A percentile compares a stretch with the other conserved stretches of the same genome.
Evolutionary conservation across 2,329 filamentous ascomycete genomes (phyloP).

Genomic region (Pestalotiopsis sp.): DNA sequence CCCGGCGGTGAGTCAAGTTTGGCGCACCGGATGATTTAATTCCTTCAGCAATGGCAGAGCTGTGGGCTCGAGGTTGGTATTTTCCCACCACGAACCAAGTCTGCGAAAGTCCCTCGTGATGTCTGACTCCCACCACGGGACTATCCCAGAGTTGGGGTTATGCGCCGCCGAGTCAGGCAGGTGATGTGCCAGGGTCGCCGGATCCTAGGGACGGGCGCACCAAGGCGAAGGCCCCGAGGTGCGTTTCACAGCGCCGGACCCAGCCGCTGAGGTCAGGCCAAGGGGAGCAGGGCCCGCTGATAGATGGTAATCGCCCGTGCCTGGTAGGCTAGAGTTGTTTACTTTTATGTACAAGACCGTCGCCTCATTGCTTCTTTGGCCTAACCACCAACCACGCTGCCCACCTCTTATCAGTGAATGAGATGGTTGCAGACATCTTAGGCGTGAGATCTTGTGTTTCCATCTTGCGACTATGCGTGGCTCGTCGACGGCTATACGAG

Average conservation of each 20-base stretch:
- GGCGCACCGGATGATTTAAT: not conserved
- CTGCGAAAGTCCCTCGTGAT: conserved; percentile 12
- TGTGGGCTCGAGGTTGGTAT: not conserved
- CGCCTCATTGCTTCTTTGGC: not conserved
- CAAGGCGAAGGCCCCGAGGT: not conserved
- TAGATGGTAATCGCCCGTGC: not conserved
- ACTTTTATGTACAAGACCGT: not conserved
- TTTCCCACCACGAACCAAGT: not conserved
- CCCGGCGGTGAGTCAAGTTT: not conserved
- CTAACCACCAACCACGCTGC: not conserved
- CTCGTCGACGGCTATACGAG: too few species aligned
- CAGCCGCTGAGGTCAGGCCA: not conserved
- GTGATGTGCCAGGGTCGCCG: conserved; percentile 3
- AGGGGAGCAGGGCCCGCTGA: not conserved
- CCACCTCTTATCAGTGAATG: not conserved
- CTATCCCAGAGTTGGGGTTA: conserved; percentile 1
- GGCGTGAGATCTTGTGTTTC: too few species aligned
- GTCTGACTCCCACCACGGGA: conserved; percentile 14
- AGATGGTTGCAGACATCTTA: not conserved
- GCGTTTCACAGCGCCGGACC: conserved; percentile 1
- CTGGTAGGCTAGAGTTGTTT: not conserved
- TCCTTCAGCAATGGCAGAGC: not conserved
- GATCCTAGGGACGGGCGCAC: not conserved
- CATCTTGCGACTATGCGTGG: too few species aligned
- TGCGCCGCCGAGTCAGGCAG: conserved; percentile 14